These are phyloP conservation scores for Phyllosticta capitalensis DNA, from an alignment of 2,329 filamentous ascomycete genomes.

Conservation along the genomic window DNA sequence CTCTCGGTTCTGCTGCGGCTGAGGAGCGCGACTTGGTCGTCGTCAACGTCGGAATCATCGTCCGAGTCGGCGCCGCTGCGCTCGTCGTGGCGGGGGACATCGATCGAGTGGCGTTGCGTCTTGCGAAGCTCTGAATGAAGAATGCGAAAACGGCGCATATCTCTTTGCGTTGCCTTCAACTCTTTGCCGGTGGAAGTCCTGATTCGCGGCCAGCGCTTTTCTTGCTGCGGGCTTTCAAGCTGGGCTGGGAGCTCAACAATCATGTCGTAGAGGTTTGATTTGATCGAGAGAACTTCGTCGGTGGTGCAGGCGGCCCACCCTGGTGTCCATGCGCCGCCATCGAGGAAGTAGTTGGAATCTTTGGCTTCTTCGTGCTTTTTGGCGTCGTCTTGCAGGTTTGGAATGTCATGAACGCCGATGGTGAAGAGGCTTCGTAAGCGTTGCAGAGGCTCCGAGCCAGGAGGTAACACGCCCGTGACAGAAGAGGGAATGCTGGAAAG, in stretches of 20 bases:
- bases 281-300: conserved; percentile 82
- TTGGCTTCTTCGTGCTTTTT: conserved; percentile 29
- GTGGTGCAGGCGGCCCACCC: conserved; percentile 95
- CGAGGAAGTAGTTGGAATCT: conserved; percentile 22
- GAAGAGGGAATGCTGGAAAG: conserved; percentile 78
- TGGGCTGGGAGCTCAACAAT: conserved; percentile 59
- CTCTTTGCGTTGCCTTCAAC: conserved; percentile 81
- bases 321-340: conserved; percentile 33
- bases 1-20: not conserved
- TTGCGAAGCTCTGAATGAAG: conserved; percentile 27
- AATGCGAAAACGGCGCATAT: conserved; percentile 60
- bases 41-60: conserved; percentile 24
- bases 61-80: conserved; percentile 16
- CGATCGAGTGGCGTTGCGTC: conserved; percentile 19
- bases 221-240: conserved; percentile 1
- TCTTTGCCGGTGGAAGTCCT: conserved; percentile 52
- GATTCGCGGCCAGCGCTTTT: conserved; percentile 64
- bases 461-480: conserved; percentile 58
- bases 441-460: conserved; percentile 49
- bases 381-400: conserved; percentile 56
- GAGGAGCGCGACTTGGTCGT: conserved; percentile 25
- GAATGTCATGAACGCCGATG: conserved; percentile 87
- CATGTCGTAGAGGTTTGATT: conserved; percentile 80
- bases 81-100: conserved; percentile 15
- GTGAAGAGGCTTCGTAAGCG: conserved; percentile 79